Base-by-base conservation (phyloP, 2,329 filamentous ascomycete species). In the Nemania diffusa region DNA sequence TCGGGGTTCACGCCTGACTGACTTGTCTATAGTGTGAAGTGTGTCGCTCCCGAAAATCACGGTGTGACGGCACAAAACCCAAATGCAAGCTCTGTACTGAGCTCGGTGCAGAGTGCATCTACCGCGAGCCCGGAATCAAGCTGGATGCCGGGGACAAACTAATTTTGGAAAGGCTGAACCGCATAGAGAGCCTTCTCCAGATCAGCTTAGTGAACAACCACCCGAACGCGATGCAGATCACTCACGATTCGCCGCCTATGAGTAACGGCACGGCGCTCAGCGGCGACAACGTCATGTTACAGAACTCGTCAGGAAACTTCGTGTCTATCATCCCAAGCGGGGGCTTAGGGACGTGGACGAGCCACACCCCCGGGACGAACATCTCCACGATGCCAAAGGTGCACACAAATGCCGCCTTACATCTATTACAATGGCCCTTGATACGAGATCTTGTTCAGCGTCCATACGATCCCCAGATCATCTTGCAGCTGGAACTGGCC, bases 381-480 rank as follows among this genome's bases (percentile, higher is more conserved):
- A 93, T 95, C 71, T 94, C 92, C 2, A 93, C 91, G 27, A 95
- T 95, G 92, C 92, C 92, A 24, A 94, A 93, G 79, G 85, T 91
- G 17, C 92, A 95, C 78, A 94, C 92, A 0, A 95, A 92, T 66
- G 92, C 92, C 5, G 91, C 92, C 1, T 81, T 94, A 72, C 90
- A 95, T 77, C 82, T 95, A 22, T 82, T 95, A 5, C 91, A 94
- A 74, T 94, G 92, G 88, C 92, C 92, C 13, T 83, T 94, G 71
- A 94, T 95, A 71, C 87, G 91, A 55, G 90, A 94, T 74, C 82
- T 96, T 24, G 91, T 95, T 8, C 91, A 91, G 29, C 85, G 89
- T 37, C 91, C 90, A 2, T 94, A 94, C 77, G 91, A 94, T 74
- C 91, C 92, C 2, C 91, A 94, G 75, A 91, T 92, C n/a, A 81